Conservation (phyloP, 2,329 filamentous ascomycete genomes). For the Diaporthe sp. region DNA sequence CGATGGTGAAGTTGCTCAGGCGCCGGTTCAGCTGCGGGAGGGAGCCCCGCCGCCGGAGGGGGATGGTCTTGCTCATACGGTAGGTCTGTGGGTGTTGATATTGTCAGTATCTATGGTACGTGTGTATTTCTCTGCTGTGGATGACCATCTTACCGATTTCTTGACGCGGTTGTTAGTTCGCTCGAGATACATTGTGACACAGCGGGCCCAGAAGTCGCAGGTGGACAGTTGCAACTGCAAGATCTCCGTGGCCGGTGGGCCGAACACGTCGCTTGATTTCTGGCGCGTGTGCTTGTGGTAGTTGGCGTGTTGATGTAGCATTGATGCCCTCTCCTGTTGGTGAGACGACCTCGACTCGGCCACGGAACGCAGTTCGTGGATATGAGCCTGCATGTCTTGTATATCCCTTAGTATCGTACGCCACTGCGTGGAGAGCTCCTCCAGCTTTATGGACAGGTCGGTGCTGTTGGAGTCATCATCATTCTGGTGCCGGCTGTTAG, state of each 20-base stretch:
- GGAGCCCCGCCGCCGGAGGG: constrained; percentile 37
- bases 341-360: constrained; percentile 5
- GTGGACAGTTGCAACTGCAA: constrained; percentile 40
- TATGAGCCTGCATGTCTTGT: constrained; percentile 31
- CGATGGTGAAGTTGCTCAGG: constrained; percentile 40
- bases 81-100: constrained; percentile 20
- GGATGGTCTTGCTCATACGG: constrained; percentile 40
- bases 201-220: constrained; percentile 41
- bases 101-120: neutral
- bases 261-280: constrained; percentile 40
- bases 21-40: constrained; percentile 40
- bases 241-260: constrained; percentile 38
- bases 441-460: constrained; percentile 37
- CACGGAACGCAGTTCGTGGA: constrained; percentile 37
- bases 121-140: neutral
- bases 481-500: constrained; percentile 33
- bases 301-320: neutral
- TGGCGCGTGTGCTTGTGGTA: constrained; percentile 38
- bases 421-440: constrained; percentile 38
- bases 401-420: constrained; percentile 38
- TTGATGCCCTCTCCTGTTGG: neutral
- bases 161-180: constrained; percentile 37
- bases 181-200: constrained; percentile 40
- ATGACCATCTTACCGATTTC: constrained; percentile 27
- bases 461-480: constrained; percentile 37